Conservation (phyloP, 225 moss, liverwort and hornwort species). For the Marchantia polymorpha region DNA sequence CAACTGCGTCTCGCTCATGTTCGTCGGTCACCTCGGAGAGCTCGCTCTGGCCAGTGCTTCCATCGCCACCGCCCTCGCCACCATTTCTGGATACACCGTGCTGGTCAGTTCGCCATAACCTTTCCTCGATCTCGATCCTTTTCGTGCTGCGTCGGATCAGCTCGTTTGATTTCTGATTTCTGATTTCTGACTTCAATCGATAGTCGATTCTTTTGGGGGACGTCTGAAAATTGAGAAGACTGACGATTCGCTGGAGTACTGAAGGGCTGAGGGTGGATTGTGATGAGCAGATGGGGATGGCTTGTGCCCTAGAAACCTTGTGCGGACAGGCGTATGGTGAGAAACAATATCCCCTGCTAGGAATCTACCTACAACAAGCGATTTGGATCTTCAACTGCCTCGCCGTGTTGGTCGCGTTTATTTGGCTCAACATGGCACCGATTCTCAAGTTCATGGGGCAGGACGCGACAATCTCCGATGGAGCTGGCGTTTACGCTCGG, state of each 20-base stretch:
- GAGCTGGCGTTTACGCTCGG: constrained; percentile 54
- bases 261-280: neutral
- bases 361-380: constrained; percentile 58
- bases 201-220: too few relatives aligned
- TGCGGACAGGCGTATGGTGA: constrained; percentile 72
- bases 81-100: constrained; percentile 11
- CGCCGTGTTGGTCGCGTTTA: neutral
- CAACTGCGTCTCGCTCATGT: constrained; percentile 17
- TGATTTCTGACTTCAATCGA: too few relatives aligned
- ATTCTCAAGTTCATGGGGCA: constrained; percentile 54
- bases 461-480: constrained; percentile 46
- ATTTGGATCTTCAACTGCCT: constrained; percentile 41
- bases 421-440: constrained; percentile 57
- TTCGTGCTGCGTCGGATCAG: neutral
- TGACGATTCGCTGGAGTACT: too few relatives aligned
- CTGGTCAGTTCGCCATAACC: neutral
- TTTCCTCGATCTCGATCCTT: neutral
- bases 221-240: too few relatives aligned
- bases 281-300: constrained; percentile 52
- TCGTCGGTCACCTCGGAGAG: constrained; percentile 23
- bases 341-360: constrained; percentile 62
- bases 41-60: constrained; percentile 23
- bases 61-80: constrained; percentile 13
- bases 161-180: too few relatives aligned
- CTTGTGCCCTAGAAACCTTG: constrained; percentile 59